phyloP scores from a whole-genome alignment of 768 basidiomycete species.

The Galerina sulciceps region DNA sequence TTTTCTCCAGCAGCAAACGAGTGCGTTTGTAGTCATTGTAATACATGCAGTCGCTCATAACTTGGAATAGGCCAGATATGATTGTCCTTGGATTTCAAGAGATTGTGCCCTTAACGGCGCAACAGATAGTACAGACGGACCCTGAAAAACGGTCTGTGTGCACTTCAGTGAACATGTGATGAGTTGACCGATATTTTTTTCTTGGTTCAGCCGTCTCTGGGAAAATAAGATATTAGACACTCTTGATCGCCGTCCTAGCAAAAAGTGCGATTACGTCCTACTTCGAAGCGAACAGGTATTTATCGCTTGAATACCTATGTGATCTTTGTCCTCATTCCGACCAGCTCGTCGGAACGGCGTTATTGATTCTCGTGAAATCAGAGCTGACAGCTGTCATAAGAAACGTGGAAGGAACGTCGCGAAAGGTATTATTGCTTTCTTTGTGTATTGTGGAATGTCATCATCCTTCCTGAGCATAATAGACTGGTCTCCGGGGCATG shows the following conservation, averaged over 20 bases:
- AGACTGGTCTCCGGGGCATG: constrained; percentile 93
- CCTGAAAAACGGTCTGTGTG: constrained; percentile 79
- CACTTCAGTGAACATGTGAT: no score
- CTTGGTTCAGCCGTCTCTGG: constrained; percentile 79
- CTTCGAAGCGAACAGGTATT: constrained; percentile 90
- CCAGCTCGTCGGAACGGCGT: constrained; percentile 93
- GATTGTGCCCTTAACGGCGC: constrained; percentile 96
- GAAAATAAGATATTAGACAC: constrained; percentile 82
- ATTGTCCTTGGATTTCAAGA: constrained; percentile 95
- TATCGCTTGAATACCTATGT: not conserved
- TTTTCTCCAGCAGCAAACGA: constrained; percentile 41
- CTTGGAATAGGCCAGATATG: constrained; percentile 73
- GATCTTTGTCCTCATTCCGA: constrained; percentile 14
- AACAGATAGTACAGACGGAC: constrained; percentile 95
- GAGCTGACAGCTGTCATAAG: constrained; percentile 80
- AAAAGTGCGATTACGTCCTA: constrained; percentile 77
- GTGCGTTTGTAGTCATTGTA: constrained; percentile 38
- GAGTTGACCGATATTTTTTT: not conserved
- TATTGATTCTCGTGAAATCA: constrained; percentile 83
- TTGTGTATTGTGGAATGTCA: not conserved
- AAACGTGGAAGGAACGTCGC: constrained; percentile 89
- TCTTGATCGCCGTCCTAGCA: constrained; percentile 70
- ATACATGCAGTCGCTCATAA: constrained; percentile 6
- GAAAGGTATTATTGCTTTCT: constrained; percentile 63
- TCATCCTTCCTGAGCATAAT: constrained; percentile 3